phyloP scores from a whole-genome alignment of 768 basidiomycete species.

The Suillus weaverae region DNA sequence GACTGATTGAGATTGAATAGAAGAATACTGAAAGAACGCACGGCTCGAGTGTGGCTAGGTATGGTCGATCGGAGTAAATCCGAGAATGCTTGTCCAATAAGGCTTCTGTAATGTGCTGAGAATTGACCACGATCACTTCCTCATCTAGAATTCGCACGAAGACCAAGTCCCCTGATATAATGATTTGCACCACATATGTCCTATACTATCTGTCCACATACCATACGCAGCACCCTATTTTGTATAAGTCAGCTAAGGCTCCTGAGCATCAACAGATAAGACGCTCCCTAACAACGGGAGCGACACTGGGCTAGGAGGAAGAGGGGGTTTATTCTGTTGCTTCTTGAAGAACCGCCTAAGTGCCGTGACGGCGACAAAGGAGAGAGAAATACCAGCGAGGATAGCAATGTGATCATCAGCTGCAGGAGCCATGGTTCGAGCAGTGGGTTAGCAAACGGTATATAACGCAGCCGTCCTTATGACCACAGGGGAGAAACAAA shows the following conservation, averaged over 20 bases:
- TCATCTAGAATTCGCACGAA: constrained; percentile 5
- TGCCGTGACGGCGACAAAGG: neutral
- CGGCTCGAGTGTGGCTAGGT: constrained; percentile 6
- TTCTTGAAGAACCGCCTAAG: neutral
- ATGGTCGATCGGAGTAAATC: constrained; percentile 11
- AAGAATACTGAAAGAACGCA: neutral
- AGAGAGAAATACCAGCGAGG: neutral
- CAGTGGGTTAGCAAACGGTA: neutral
- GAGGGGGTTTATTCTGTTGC: neutral
- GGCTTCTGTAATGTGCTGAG: neutral
- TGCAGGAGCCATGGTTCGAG: neutral
- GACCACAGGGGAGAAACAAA: too few species aligned
- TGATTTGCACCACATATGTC: neutral
- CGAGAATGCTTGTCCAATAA: constrained; percentile 10
- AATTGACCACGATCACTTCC: constrained; percentile 5
- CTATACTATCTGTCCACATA: constrained; percentile 4
- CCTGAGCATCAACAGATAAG: neutral
- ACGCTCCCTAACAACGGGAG: neutral
- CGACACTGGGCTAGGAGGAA: neutral
- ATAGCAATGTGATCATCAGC: neutral
- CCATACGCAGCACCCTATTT: constrained; percentile 10
- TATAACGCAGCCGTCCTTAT: neutral
- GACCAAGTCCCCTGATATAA: constrained; percentile 2
- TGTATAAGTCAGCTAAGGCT: neutral
- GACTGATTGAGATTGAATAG: neutral